Base-by-base conservation (phyloP, 139 green algal genomes). In the Chlamydomonas asymmetrica region DNA sequence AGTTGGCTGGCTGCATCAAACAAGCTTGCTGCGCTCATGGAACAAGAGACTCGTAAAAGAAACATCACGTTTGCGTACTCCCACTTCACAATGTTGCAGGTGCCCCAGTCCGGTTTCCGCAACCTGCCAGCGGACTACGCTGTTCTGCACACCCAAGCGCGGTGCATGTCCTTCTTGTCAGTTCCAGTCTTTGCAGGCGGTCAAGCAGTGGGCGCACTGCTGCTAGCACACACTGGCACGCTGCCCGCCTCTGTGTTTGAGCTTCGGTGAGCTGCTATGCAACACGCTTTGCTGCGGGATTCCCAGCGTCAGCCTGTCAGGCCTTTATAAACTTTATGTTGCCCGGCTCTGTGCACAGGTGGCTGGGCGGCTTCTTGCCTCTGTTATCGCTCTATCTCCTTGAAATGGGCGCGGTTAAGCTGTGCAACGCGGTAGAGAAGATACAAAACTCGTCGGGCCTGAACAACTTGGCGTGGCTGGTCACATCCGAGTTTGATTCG, bases 371-470 rank as follows among this genome's bases (percentile, higher is more conserved):
- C 0, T 79, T 71, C 49, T 49, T 71, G 49, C 73, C 73, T 35
- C 49, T 71, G 37, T 29, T 79, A 37, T 71, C 73, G 34, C 39
- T 79, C 7, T 79, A 79, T 38, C 62, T 79, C 22, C 40, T 62
- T 23, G 73, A 79, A 49, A 71, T 63, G 6, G n/a, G 38, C 8
- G 73, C 73, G 49, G 57, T 79, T 3, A 63, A 63, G 20, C 62
- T 79, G 27, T 62, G 71, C 27, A 79, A 79, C 73, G 63, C 72
- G 31, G 65, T 63, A 6, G 73, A 79, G 39, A 79, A 71, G 38
- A 79, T 79, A n/a, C 73, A 79, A 48, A 79, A 62, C 22, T 62
- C 73, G 27, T 32, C 67, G 3, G 63, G 73, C 22, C 73, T 79
- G 0, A 79, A 72, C 61, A 48, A 71, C 27, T 49, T 79, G 61